A percentile compares a stretch with the other conserved stretches of the same genome.
phyloP scores from a whole-genome alignment of 164 flowering plant species.

The Annona squamosa region DNA sequence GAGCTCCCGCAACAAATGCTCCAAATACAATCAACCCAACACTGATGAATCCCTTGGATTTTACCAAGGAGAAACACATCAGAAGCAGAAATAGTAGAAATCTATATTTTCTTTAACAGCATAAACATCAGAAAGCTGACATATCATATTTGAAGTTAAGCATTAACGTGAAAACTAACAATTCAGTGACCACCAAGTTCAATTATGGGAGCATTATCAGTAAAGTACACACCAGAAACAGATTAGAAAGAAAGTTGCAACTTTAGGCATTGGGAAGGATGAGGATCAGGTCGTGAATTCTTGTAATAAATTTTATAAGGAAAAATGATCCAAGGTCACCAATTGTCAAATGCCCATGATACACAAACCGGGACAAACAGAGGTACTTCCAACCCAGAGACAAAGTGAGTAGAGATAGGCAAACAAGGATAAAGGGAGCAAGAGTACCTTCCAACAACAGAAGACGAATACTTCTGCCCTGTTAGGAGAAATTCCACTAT shows the following conservation, averaged over 20 bases:
- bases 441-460: conserved; percentile 55
- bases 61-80: conserved; percentile 28
- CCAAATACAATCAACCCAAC: conserved; percentile 87
- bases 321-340: no score
- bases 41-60: conserved; percentile 59
- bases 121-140: no score
- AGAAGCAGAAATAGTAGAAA: conserved; percentile 15
- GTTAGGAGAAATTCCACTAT: conserved; percentile 57
- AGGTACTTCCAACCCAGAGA: no score
- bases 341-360: no score
- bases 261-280: no score
- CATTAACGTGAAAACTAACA: no score
- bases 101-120: no score
- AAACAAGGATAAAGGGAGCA: background rate
- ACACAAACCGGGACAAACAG: no score
- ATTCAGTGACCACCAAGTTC: background rate
- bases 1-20: conserved; percentile 89
- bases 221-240: background rate
- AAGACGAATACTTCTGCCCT: conserved; percentile 50
- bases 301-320: no score
- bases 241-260: background rate
- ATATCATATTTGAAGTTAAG: no score
- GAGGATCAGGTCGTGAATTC: no score
- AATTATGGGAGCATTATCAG: background rate
- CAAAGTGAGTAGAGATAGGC: no score